Percentiles rank a stretch among this genome's conserved stretches.
Evolutionary conservation across 2,329 filamentous ascomycete genomes (phyloP).

Genomic region (Ascochyta pisi): DNA sequence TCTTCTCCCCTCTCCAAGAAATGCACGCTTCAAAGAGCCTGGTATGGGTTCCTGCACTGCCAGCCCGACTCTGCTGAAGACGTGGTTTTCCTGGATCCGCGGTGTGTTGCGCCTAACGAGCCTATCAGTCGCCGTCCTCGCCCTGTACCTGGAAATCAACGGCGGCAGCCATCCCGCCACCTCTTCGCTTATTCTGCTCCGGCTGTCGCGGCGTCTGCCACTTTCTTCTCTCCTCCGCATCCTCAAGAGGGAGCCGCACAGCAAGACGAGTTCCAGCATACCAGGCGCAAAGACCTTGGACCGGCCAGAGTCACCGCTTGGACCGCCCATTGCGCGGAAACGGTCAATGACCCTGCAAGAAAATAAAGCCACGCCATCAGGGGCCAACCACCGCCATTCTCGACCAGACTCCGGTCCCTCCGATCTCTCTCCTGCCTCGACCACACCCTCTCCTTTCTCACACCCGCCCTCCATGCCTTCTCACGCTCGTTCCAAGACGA

Average conservation of each 20-base stretch:
- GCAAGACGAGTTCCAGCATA: constrained; percentile 31
- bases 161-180: constrained; percentile 38
- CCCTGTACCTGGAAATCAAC: constrained; percentile 39
- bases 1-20: constrained; percentile 23
- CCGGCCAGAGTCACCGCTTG: constrained; percentile 35
- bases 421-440: constrained; percentile 19
- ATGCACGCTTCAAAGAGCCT: constrained; percentile 38
- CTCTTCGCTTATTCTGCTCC: constrained; percentile 44
- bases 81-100: constrained; percentile 39
- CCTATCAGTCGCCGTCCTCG: constrained; percentile 37
- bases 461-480: constrained; percentile 30
- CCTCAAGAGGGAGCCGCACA: constrained; percentile 30
- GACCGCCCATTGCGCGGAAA: constrained; percentile 20
- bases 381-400: constrained; percentile 20
- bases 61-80: constrained; percentile 37
- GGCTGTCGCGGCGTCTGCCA: constrained; percentile 41
- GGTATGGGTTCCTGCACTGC: constrained; percentile 44
- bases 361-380: constrained; percentile 31
- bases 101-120: constrained; percentile 35
- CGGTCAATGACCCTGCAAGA: constrained; percentile 36
- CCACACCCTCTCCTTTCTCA: constrained; percentile 27
- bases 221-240: constrained; percentile 32
- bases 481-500: constrained; percentile 44
- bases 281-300: constrained; percentile 31
- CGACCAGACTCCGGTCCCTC: constrained; percentile 22